Evolutionary conservation across 1,284 basidiomycete genomes (phyloP).

Genomic region (Quambalaria eucalypti): DNA sequence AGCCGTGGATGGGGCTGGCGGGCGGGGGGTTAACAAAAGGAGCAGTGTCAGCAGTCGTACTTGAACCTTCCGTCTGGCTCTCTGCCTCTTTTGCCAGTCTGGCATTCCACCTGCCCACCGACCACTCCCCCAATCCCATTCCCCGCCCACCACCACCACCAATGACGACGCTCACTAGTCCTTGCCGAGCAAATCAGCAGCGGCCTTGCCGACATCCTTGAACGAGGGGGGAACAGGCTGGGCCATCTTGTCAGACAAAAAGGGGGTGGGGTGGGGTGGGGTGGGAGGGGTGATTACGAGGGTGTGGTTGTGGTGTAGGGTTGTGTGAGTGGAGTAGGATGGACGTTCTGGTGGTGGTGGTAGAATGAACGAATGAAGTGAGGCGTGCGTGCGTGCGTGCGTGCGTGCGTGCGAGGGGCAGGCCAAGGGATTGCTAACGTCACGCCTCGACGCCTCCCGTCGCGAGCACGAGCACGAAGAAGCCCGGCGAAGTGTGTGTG

Average conservation of each 20-base stretch:
- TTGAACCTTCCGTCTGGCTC: neutral
- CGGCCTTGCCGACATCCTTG: conserved; percentile 61
- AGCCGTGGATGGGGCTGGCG: conserved; percentile 61
- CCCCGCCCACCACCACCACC: too few relatives aligned
- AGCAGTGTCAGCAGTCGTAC: neutral
- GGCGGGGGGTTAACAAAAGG: neutral
- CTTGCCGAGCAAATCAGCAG: conserved; percentile 84
- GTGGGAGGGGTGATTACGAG: too few relatives aligned
- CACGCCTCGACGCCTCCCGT: too few relatives aligned
- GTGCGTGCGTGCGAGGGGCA: too few relatives aligned
- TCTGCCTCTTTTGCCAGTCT: neutral
- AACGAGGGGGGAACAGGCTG: conserved; percentile 44
- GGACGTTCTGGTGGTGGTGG: too few relatives aligned
- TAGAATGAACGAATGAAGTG: too few relatives aligned
- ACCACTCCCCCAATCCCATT: neutral
- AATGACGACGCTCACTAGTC: conserved; percentile 56
- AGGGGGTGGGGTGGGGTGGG: conserved; percentile 11
- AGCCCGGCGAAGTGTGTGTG: too few relatives aligned
- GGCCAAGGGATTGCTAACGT: too few relatives aligned
- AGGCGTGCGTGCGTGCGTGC: too few relatives aligned
- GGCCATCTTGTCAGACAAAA: conserved; percentile 20
- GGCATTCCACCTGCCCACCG: too few relatives aligned
- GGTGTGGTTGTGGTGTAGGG: neutral
- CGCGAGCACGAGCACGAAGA: too few relatives aligned
- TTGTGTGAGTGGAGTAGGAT: neutral